Evolutionary conservation across 768 basidiomycete species (phyloP).

Genomic region (Leucocoprinus sp.): DNA sequence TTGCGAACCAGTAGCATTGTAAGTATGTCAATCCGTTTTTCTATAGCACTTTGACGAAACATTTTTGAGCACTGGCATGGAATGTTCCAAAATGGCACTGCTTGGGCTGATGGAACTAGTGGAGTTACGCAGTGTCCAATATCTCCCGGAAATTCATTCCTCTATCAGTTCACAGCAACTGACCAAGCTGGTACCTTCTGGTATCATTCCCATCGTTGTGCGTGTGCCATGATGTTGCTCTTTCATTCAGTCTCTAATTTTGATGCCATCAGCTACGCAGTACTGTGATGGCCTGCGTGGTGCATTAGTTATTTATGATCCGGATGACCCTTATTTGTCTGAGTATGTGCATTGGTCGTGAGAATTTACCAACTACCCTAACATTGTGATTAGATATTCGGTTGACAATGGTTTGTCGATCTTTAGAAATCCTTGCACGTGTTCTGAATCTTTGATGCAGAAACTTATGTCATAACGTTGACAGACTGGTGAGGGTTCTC

Average conservation of each 20-base stretch:
- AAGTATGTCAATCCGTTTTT: constrained; percentile 11
- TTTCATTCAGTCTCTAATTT: not conserved
- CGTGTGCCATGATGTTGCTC: not conserved
- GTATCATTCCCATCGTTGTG: constrained; percentile 25
- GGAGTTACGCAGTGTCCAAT: constrained; percentile 36
- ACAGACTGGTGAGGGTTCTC: constrained; percentile 10
- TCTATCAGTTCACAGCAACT: constrained; percentile 27
- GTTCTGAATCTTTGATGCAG: constrained; percentile 1
- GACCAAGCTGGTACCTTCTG: constrained; percentile 39
- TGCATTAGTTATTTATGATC: constrained; percentile 32
- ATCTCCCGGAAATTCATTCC: constrained; percentile 27
- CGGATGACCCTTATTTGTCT: constrained; percentile 21
- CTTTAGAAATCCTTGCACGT: not conserved
- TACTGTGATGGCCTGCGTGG: constrained; percentile 44
- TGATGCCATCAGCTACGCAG: constrained; percentile 26
- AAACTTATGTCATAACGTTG: constrained; percentile 22
- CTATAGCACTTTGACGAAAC: not conserved
- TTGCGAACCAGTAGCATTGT: constrained; percentile 42
- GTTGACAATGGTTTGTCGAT: constrained; percentile 37
- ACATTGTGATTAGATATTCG: not conserved
- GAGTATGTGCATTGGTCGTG: constrained; percentile 19
- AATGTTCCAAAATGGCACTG: constrained; percentile 25
- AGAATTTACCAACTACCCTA: not conserved
- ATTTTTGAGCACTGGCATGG: constrained; percentile 37
- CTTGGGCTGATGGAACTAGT: constrained; percentile 32